phyloP scores from a whole-genome alignment of 495 filamentous ascomycete species.

The Lepraria neglecta region DNA sequence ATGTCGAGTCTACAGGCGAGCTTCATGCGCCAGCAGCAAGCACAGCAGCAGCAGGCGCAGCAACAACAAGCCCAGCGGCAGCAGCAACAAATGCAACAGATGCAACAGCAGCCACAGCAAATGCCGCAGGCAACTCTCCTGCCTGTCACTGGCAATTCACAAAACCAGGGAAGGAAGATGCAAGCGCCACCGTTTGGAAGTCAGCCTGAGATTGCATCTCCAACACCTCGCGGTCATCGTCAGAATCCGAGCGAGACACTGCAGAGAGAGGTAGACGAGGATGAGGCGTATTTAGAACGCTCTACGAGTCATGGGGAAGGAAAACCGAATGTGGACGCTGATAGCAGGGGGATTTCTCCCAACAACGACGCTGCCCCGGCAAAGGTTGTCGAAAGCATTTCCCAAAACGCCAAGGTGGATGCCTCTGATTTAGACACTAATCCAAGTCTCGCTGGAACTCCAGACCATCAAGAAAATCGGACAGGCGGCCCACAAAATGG shows the following conservation, averaged over 20 bases:
- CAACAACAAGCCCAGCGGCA: conserved; percentile 55
- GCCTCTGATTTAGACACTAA: conserved; percentile 43
- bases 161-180: not conserved
- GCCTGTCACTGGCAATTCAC: conserved; percentile 42
- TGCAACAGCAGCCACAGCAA: conserved; percentile 41
- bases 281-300: conserved; percentile 71
- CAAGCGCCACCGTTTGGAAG: not conserved
- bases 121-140: conserved; percentile 38
- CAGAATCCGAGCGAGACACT: conserved; percentile 66
- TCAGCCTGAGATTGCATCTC: conserved; percentile 53
- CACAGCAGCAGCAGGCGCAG: conserved; percentile 50
- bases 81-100: conserved; percentile 48
- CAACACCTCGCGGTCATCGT: conserved; percentile 57
- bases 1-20: conserved; percentile 12
- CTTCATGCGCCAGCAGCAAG: conserved; percentile 49
- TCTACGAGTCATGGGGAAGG: conserved; percentile 55
- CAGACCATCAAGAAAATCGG: not conserved
- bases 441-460: conserved; percentile 36
- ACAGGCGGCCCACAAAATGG: not conserved
- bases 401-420: conserved; percentile 46
- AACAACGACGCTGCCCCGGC: not conserved
- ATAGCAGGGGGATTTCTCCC: conserved; percentile 43
- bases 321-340: conserved; percentile 36
- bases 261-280: conserved; percentile 73
- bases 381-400: not conserved